Conservation (phyloP, 2,329 filamentous ascomycete species). For the Colletotrichum euphorbiae region DNA sequence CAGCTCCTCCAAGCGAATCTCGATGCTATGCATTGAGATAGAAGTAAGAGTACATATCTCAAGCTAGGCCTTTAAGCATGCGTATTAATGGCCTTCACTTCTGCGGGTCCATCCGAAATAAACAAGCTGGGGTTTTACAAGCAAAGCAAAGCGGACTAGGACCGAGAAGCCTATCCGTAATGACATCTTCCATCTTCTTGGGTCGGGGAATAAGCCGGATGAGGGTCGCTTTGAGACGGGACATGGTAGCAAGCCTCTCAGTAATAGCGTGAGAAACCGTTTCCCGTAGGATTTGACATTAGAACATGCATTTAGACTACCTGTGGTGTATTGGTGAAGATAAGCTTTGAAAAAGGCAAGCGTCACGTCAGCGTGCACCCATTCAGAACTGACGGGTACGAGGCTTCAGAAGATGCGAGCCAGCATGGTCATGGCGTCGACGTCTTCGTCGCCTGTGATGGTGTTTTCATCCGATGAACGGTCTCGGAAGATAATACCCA, state of each 20-base stretch:
- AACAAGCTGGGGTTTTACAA: not conserved
- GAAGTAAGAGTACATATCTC: not conserved
- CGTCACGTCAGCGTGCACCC: not conserved
- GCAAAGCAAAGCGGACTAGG: not conserved
- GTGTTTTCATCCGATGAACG: not conserved
- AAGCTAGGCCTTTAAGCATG: not conserved
- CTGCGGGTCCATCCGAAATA: not conserved
- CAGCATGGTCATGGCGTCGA: not conserved
- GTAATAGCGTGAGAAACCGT: not conserved
- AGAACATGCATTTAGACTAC: not conserved
- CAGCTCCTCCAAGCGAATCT: not conserved
- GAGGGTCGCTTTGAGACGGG: not conserved
- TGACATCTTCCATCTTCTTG: not conserved
- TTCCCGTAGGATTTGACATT: not conserved
- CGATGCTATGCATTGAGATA: not conserved
- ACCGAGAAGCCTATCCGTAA: not conserved
- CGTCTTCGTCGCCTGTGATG: not conserved
- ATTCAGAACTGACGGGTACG: not conserved
- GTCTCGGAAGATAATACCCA: not conserved
- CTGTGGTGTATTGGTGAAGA: not conserved
- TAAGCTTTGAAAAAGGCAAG: not conserved
- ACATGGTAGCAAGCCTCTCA: not conserved
- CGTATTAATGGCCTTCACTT: not conserved
- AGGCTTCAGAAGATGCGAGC: not conserved
- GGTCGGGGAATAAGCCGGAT: not conserved